phyloP scores from a whole-genome alignment of 148 eudicot genomes.

The Dysphania ambrosioides region DNA sequence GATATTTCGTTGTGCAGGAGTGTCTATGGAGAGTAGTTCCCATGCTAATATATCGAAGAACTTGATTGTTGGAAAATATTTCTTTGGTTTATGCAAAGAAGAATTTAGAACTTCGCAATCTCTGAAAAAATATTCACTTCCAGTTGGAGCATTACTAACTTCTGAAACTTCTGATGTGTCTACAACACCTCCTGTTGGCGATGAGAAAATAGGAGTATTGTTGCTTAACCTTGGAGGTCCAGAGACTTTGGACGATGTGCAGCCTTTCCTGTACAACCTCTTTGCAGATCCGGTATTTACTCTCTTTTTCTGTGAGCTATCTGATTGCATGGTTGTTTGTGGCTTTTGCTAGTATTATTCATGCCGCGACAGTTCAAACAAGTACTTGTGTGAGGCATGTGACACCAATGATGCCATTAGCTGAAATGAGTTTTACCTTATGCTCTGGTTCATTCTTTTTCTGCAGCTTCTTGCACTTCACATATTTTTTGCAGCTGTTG shows the following conservation, averaged over 20 bases:
- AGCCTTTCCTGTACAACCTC: conserved; percentile 93
- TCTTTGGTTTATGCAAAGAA: conserved; percentile 39
- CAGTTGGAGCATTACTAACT: conserved; percentile 52
- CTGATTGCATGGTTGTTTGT: background rate
- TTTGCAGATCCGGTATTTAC: conserved; percentile 96
- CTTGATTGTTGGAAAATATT: conserved; percentile 31
- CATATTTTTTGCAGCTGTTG: background rate
- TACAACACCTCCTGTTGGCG: conserved; percentile 35
- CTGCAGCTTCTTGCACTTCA: background rate
- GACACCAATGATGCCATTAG: background rate
- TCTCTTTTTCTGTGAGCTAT: conserved; percentile 9
- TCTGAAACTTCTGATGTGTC: conserved; percentile 47
- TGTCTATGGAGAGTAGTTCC: conserved; percentile 41
- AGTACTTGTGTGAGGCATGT: background rate
- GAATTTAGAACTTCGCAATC: conserved; percentile 29
- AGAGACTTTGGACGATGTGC: conserved; percentile 95
- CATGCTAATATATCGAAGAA: conserved; percentile 34
- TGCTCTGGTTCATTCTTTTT: background rate
- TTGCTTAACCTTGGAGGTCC: conserved; percentile 99
- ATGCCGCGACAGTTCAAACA: background rate
- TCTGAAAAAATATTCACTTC: conserved; percentile 32
- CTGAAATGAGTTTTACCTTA: background rate
- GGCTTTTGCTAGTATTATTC: background rate
- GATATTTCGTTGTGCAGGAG: conserved; percentile 36
- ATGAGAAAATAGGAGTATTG: conserved; percentile 78